A percentile compares a stretch with the other conserved stretches of the same genome.
These are phyloP conservation scores for Helotiales sp. DNA, from an alignment of 2,329 filamentous ascomycete genomes.

Conservation along the genomic window DNA sequence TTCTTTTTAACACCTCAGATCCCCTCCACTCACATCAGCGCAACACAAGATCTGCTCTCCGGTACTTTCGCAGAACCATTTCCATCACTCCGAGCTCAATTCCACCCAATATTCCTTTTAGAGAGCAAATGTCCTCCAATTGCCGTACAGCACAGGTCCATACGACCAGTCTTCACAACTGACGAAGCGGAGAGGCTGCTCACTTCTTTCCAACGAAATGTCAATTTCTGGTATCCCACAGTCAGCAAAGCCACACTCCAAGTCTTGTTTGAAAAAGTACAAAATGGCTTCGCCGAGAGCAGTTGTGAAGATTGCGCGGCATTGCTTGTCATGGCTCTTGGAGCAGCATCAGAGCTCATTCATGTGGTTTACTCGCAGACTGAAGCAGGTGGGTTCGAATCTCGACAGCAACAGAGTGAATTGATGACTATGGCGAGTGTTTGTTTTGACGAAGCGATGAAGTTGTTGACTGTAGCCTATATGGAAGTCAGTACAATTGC, in stretches of 20 bases:
- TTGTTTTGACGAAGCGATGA: constrained; percentile 40
- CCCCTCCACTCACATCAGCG: constrained; percentile 20
- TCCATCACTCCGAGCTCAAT: constrained; percentile 17
- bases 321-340: constrained; percentile 48
- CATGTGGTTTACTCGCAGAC: constrained; percentile 11
- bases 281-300: constrained; percentile 18
- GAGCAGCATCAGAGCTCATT: constrained; percentile 28
- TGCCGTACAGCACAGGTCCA: constrained; percentile 35
- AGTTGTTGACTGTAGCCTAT: constrained; percentile 46
- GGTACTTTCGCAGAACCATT: constrained; percentile 20
- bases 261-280: constrained; percentile 18
- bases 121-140: constrained; percentile 37
- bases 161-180: constrained; percentile 44
- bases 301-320: constrained; percentile 44
- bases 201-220: constrained; percentile 44
- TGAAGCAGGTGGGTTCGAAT: constrained; percentile 15
- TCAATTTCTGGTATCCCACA: constrained; percentile 56
- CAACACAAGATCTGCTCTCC: constrained; percentile 22
- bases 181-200: constrained; percentile 45
- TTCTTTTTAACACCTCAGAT: constrained; percentile 4
- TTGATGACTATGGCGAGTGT: constrained; percentile 26
- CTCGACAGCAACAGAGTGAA: constrained; percentile 21
- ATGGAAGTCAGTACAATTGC: constrained; percentile 47
- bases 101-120: constrained; percentile 18
- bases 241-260: constrained; percentile 43